These are phyloP conservation scores for Leavenworthia alabamica DNA, from an alignment of 345 rosid species.

Conservation along the genomic window DNA sequence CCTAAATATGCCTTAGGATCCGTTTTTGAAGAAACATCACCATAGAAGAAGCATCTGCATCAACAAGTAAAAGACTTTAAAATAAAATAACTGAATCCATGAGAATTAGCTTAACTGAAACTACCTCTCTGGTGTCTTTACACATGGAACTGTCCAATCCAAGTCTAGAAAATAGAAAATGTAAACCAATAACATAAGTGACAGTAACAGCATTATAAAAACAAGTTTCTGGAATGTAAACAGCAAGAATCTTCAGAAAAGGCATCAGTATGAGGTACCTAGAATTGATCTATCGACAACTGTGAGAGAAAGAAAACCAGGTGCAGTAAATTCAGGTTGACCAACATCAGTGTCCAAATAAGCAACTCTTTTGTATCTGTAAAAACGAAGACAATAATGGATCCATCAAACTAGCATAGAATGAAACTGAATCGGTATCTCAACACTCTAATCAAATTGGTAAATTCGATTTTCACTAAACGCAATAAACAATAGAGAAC, in stretches of 20 bases:
- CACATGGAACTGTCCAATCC: slow-evolving; percentile 77
- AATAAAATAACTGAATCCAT: neutral
- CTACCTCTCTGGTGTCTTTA: slow-evolving; percentile 93
- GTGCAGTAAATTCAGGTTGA: slow-evolving; percentile 86
- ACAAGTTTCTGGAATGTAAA: neutral
- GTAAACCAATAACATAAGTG: neutral
- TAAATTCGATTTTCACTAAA: neutral
- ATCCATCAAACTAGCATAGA: neutral
- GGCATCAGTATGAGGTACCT: slow-evolving; percentile 38
- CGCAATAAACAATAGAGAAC: neutral
- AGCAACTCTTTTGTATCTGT: slow-evolving; percentile 72
- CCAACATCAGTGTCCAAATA: slow-evolving; percentile 96
- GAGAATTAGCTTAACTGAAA: neutral
- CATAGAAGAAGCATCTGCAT: slow-evolving; percentile 73
- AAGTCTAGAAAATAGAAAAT: slow-evolving; percentile 25
- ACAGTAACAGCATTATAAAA: neutral
- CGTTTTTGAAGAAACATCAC: slow-evolving; percentile 81
- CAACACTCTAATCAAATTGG: neutral
- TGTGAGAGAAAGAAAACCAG: slow-evolving; percentile 83
- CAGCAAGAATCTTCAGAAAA: neutral
- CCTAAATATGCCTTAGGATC: slow-evolving; percentile 69
- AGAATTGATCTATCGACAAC: slow-evolving; percentile 51
- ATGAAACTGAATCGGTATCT: neutral
- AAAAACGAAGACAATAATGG: slow-evolving; percentile 1
- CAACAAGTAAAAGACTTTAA: neutral